phyloP scores from a whole-genome alignment of 768 basidiomycete genomes.

The Phylloporus arenicola region DNA sequence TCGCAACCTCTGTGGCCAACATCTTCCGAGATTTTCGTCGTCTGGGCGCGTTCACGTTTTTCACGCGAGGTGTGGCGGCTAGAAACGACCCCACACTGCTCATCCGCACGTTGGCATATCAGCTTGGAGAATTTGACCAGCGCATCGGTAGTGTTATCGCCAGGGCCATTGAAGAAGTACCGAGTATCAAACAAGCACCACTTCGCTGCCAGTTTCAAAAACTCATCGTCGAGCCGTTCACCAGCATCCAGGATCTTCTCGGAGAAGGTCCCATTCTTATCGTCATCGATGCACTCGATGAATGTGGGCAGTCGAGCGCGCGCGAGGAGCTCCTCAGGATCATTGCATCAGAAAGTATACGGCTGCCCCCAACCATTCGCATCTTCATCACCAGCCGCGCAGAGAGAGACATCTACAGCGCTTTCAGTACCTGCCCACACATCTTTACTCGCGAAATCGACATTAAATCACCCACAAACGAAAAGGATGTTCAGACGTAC shows the following conservation, averaged over 20 bases:
- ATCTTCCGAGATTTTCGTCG: conserved; percentile 28
- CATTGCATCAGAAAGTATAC: conserved; percentile 19
- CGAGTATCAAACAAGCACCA: conserved; percentile 27
- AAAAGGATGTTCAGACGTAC: conserved; percentile 22
- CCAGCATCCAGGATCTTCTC: conserved; percentile 10
- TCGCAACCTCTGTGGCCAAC: conserved; percentile 33
- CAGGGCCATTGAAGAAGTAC: conserved; percentile 19
- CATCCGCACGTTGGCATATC: conserved; percentile 33
- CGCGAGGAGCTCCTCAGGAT: conserved; percentile 28
- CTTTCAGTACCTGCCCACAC: conserved; percentile 9
- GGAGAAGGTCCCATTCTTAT: conserved; percentile 27
- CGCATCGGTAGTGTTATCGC: conserved; percentile 27
- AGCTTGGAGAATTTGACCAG: conserved; percentile 29
- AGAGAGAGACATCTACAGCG: conserved; percentile 25
- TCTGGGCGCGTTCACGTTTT: conserved; percentile 36
- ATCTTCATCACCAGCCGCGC: conserved; percentile 31
- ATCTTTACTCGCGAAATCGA: conserved; percentile 21
- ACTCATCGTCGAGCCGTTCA: conserved; percentile 30
- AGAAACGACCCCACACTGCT: conserved; percentile 27
- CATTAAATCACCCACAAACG: conserved; percentile 22
- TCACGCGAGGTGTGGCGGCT: conserved; percentile 28
- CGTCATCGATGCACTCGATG: conserved; percentile 35
- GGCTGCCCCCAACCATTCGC: conserved; percentile 22
- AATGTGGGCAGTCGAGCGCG: conserved; percentile 22
- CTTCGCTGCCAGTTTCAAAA: conserved; percentile 31